phyloP scores from a whole-genome alignment of 2,329 filamentous ascomycete genomes.

The Diaporthe vaccinii region DNA sequence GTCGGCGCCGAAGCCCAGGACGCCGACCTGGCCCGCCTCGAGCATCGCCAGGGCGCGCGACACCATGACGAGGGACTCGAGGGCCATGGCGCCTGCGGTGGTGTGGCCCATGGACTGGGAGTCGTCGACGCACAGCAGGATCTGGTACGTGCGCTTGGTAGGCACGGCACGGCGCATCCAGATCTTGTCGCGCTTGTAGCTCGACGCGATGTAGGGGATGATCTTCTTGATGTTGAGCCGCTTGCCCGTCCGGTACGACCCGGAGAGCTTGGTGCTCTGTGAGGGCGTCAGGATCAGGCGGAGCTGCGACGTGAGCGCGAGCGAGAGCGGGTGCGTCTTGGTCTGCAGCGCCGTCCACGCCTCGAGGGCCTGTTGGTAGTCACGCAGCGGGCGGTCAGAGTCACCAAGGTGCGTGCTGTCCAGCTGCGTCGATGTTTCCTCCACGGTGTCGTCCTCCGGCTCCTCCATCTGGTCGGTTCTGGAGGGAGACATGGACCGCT shows the following conservation, averaged over 20 bases:
- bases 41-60: conserved; percentile 90
- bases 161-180: conserved; percentile 97
- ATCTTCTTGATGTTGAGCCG: conserved; percentile 99
- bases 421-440: conserved; percentile 73
- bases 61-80: conserved; percentile 94
- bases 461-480: conserved; percentile 50
- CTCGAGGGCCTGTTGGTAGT: conserved; percentile 71
- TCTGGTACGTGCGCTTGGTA: conserved; percentile 95
- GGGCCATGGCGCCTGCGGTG: conserved; percentile 82
- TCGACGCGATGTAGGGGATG: conserved; percentile 98
- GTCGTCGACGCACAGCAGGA: conserved; percentile 97
- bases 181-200: conserved; percentile 99
- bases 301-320: conserved; percentile 92
- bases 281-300: conserved; percentile 96
- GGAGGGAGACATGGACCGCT: conserved; percentile 55
- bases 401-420: conserved; percentile 79
- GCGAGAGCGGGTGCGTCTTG: conserved; percentile 86
- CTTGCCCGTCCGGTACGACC: conserved; percentile 97
- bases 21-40: conserved; percentile 92
- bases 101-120: conserved; percentile 92
- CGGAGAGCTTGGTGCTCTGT: conserved; percentile 94
- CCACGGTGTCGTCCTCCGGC: conserved; percentile 54
- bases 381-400: conserved; percentile 57
- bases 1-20: conserved; percentile 88
- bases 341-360: conserved; percentile 90